phyloP scores from a whole-genome alignment of 441 rosid genomes.

The Pelargonium myrrhifolium region DNA sequence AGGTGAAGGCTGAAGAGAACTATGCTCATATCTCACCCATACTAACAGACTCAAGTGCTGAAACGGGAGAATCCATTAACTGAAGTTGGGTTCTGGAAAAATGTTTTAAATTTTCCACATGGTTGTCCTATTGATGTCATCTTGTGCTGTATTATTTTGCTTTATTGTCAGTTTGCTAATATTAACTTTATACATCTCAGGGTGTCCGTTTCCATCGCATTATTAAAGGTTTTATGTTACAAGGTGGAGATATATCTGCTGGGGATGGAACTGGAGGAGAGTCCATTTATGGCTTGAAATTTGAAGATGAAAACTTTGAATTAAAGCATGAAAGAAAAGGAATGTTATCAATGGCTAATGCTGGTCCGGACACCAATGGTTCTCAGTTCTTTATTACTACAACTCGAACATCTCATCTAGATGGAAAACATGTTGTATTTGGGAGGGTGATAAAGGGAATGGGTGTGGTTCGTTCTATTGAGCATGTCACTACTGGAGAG shows the following conservation, averaged over 20 bases:
- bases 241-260: background rate
- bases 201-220: background rate
- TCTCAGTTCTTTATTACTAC: constrained; percentile 89
- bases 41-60: too few species aligned
- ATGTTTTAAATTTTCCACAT: background rate
- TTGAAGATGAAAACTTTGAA: background rate
- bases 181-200: background rate
- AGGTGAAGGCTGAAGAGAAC: background rate
- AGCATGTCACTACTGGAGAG: constrained; percentile 50
- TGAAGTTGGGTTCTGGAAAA: background rate
- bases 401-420: constrained; percentile 27
- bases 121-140: too few species aligned
- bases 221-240: background rate
- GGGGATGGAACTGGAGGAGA: background rate
- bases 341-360: constrained; percentile 77
- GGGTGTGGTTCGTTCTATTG: constrained; percentile 82
- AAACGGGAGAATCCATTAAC: background rate
- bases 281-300: background rate
- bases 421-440: constrained; percentile 82
- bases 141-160: too few species aligned
- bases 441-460: constrained; percentile 86
- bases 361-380: constrained; percentile 82
- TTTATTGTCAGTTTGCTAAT: too few species aligned
- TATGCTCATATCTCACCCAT: too few species aligned
- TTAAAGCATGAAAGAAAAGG: background rate